These are phyloP conservation scores for Phyllosticta ampelicida DNA, from an alignment of 2,329 filamentous ascomycete genomes.

Conservation along the genomic window DNA sequence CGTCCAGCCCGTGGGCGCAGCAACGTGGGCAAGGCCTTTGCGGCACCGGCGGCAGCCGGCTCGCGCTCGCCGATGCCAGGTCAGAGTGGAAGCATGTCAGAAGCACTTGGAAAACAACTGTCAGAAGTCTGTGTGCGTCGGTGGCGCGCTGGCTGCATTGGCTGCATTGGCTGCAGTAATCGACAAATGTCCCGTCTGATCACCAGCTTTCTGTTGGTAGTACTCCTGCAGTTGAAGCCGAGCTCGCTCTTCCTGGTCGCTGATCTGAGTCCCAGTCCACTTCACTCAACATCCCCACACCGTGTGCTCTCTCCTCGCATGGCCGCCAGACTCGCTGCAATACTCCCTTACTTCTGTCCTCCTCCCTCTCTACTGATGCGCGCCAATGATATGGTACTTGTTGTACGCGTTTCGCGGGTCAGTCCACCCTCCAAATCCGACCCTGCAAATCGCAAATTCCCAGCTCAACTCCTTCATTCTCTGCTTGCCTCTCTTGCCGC, in stretches of 20 bases:
- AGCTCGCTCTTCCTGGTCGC: background rate
- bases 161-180: background rate
- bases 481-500: background rate
- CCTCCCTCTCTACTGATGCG: conserved; percentile 5
- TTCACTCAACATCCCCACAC: background rate
- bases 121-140: background rate
- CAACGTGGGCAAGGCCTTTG: too few species aligned
- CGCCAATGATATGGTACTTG: conserved; percentile 62
- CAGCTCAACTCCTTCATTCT: background rate
- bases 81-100: background rate
- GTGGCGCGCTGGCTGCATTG: background rate
- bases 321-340: background rate
- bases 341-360: background rate
- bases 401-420: conserved; percentile 68
- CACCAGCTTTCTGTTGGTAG: background rate
- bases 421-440: conserved; percentile 25
- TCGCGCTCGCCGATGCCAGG: too few species aligned
- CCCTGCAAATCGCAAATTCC: background rate
- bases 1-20: too few species aligned
- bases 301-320: background rate
- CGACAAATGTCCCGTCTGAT: background rate
- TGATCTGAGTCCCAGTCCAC: background rate
- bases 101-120: background rate
- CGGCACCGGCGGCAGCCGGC: too few species aligned
- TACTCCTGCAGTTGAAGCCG: too few species aligned